These are phyloP conservation scores for Lentithecium fluviatile DNA, from an alignment of 495 filamentous ascomycete genomes.

Conservation along the genomic window DNA sequence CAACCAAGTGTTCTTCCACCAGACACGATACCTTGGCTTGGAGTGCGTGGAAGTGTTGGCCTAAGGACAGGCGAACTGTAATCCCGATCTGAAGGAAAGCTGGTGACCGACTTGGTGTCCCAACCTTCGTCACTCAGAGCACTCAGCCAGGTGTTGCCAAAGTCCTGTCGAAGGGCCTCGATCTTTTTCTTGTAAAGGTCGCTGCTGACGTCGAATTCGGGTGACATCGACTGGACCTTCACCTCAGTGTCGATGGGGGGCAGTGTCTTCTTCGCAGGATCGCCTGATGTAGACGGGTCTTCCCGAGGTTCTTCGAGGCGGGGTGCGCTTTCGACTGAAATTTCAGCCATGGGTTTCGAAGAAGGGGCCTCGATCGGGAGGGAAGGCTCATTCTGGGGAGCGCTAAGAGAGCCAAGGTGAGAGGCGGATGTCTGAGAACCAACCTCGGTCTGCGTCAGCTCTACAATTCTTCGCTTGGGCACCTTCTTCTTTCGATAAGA, in stretches of 20 bases:
- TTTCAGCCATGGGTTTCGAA: not conserved
- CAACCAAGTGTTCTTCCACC: slow-evolving; percentile 53
- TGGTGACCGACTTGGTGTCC: slow-evolving; percentile 47
- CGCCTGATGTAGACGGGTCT: slow-evolving; percentile 7
- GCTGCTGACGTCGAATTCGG: slow-evolving; percentile 65
- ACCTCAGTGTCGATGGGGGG: slow-evolving; percentile 26
- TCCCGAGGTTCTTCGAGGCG: slow-evolving; percentile 22
- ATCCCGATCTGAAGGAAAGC: slow-evolving; percentile 40
- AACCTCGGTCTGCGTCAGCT: slow-evolving; percentile 65
- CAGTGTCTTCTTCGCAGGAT: slow-evolving; percentile 21
- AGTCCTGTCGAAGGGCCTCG: slow-evolving; percentile 77
- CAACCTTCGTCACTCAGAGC: slow-evolving; percentile 78
- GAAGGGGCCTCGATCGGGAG: not conserved
- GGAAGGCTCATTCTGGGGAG: not conserved
- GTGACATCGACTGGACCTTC: not conserved
- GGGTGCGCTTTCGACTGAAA: not conserved
- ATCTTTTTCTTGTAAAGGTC: slow-evolving; percentile 83
- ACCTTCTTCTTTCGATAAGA: slow-evolving; percentile 46
- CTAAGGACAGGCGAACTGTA: slow-evolving; percentile 37
- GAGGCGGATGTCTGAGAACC: slow-evolving; percentile 16
- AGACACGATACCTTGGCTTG: slow-evolving; percentile 54
- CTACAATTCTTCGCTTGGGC: slow-evolving; percentile 74
- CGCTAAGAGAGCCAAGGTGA: slow-evolving; percentile 35
- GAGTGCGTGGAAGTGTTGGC: slow-evolving; percentile 40
- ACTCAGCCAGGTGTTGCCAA: slow-evolving; percentile 80